A percentile compares a stretch with the other conserved stretches of the same genome.
phyloP scores from a whole-genome alignment of 2,329 filamentous ascomycete species.

The Neofusicoccum laricinum region DNA sequence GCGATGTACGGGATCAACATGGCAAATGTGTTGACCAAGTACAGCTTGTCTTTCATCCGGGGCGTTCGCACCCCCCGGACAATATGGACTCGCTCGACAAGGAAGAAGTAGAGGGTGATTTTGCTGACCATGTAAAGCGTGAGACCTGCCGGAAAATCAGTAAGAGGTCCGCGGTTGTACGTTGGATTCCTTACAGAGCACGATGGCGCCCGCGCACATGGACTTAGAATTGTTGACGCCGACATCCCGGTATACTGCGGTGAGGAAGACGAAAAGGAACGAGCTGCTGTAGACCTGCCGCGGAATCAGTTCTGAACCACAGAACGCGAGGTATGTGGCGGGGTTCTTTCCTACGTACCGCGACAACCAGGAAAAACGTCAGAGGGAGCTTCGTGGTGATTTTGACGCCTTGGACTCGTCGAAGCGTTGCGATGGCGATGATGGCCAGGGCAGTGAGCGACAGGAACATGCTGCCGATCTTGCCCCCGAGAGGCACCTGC shows the following conservation, averaged over 20 bases:
- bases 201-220: neutral
- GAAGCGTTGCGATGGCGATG: neutral
- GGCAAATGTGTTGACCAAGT: neutral
- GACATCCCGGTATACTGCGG: neutral
- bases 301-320: neutral
- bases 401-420: neutral
- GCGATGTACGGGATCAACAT: neutral
- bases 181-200: neutral
- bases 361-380: neutral
- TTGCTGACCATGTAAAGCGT: neutral
- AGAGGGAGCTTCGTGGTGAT: neutral
- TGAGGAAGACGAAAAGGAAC: neutral
- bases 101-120: neutral
- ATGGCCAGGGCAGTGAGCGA: neutral
- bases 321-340: too few relatives aligned
- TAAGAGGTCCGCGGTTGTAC: neutral
- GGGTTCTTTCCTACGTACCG: neutral
- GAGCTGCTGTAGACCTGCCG: neutral
- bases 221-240: neutral
- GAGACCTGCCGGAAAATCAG: neutral
- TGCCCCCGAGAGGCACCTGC: neutral
- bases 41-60: neutral
- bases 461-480: neutral
- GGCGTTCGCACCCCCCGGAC: neutral
- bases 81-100: neutral